Evolutionary conservation across 2,329 filamentous ascomycete species (phyloP), one percentile per base, ranked within the genome.

Genomic region (Colletotrichum siamense): DNA sequence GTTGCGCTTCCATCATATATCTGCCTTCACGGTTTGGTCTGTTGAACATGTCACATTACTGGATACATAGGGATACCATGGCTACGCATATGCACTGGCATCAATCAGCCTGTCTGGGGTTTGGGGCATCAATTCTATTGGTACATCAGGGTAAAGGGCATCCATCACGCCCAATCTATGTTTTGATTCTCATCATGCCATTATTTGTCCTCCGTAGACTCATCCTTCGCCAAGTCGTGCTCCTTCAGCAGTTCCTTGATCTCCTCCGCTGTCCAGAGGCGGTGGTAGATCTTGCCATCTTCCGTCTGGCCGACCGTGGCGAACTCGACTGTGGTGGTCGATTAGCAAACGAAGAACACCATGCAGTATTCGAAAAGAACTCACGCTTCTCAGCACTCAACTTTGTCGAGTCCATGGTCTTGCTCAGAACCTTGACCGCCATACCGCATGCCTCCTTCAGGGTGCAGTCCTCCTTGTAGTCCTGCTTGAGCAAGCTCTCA

Each of bases 341-440:
- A 32, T 76, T 74, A 67, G 81, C 75, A 79, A 67, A 18, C 39
- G 22, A 15, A 13, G 3, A 30, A 52, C 5, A 65, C n/a, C 18
- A 8, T 10, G 5, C n/a, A 10, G 2, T 3, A 26, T 7, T 8
- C 9, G 2, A 12, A 52, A 10, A 55, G 92, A 6, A 90, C 95
- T 86, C 88, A 98, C 96, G 98, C 92, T 99, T 99, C 91, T 99
- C 97, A 84, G 96, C 98, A 89, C 96, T 98, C 84, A 99, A 88
- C 91, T 98, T 99, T 71, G 96, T 99, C 71, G 96, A 98, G 86
- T 99, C 97, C 98, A 99, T 99, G 8, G 97, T 99, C 93, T 99
- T 99, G 91, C 97, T 99, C 79, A 99, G 88, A 78, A 99, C 97
- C 91, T 99, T 99, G 85, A 99, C 97, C 13, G 97, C 97, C 91